A percentile compares a stretch with the other conserved stretches of the same genome.
Conservation (phyloP, 2,329 filamentous ascomycete species). For the Dendryphion nanum region DNA sequence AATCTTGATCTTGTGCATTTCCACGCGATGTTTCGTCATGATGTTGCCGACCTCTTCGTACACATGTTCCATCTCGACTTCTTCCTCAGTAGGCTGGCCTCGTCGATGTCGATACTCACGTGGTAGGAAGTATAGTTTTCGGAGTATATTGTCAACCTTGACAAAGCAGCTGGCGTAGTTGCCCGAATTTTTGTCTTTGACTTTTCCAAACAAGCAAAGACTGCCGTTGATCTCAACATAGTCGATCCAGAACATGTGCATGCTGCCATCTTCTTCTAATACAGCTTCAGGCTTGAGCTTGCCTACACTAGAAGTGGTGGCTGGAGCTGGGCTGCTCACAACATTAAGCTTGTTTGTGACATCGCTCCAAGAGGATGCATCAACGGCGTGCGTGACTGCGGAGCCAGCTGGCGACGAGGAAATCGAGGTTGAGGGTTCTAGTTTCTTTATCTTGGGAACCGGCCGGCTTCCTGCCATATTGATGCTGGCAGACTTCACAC, state of each 20-base stretch:
- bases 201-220: conserved; percentile 93
- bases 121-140: conserved; percentile 91
- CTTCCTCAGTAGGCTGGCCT: conserved; percentile 70
- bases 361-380: conserved; percentile 84
- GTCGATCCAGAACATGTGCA: conserved; percentile 96
- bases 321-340: conserved; percentile 68
- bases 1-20: conserved; percentile 89
- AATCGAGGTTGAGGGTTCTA: conserved; percentile 66
- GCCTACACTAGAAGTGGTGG: conserved; percentile 64
- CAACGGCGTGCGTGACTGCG: conserved; percentile 58
- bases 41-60: conserved; percentile 84
- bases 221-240: conserved; percentile 91
- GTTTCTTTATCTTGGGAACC: conserved; percentile 68
- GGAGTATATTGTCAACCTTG: conserved; percentile 90
- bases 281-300: conserved; percentile 83
- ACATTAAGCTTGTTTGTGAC: conserved; percentile 85
- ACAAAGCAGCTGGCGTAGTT: conserved; percentile 88
- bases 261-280: conserved; percentile 88
- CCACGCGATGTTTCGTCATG: conserved; percentile 83
- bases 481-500: conserved; percentile 67
- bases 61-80: conserved; percentile 83
- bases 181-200: conserved; percentile 80
- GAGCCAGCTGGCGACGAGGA: conserved; percentile 73
- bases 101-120: conserved; percentile 61
- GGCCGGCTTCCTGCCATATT: conserved; percentile 83